Conservation (phyloP, 306 rosid genomes). For the Coriaria nepalensis region DNA sequence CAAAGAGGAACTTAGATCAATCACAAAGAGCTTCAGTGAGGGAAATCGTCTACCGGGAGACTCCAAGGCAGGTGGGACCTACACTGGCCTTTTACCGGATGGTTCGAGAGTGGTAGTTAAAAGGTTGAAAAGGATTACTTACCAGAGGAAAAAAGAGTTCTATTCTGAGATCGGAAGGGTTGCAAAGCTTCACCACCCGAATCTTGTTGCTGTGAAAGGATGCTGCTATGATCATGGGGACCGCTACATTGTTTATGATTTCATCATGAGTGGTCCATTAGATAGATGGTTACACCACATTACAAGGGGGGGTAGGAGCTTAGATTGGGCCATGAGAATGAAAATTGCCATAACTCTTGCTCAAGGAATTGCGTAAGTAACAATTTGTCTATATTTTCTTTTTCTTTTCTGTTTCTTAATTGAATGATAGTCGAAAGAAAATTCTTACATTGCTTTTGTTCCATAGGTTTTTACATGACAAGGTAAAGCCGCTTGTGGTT, state of each 20-base stretch:
- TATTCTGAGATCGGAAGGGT: conserved; percentile 86
- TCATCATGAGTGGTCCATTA: conserved; percentile 81
- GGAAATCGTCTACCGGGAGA: conserved; percentile 91
- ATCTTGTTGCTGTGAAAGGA: conserved; percentile 89
- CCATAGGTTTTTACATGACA: conserved; percentile 87
- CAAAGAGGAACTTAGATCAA: conserved; percentile 78
- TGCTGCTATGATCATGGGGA: conserved; percentile 98
- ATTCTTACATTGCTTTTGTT: background rate
- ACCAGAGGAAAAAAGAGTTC: conserved; percentile 91
- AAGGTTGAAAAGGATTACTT: conserved; percentile 80
- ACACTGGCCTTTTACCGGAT: conserved; percentile 74
- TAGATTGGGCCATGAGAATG: conserved; percentile 95
- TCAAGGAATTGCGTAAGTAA: conserved; percentile 95
- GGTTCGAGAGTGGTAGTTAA: conserved; percentile 90
- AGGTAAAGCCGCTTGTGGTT: conserved; percentile 94
- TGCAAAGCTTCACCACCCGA: conserved; percentile 87
- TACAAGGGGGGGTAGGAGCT: conserved; percentile 90
- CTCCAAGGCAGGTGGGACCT: conserved; percentile 88
- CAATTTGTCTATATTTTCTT: background rate
- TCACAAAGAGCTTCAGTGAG: conserved; percentile 94
- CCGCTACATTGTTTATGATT: conserved; percentile 89
- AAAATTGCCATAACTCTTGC: conserved; percentile 86
- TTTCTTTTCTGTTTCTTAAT: too few relatives aligned
- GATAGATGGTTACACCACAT: conserved; percentile 96
- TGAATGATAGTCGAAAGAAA: too few relatives aligned